Evolutionary conservation across 306 rosid genomes (phyloP).

Genomic region (Medicago arabica): DNA sequence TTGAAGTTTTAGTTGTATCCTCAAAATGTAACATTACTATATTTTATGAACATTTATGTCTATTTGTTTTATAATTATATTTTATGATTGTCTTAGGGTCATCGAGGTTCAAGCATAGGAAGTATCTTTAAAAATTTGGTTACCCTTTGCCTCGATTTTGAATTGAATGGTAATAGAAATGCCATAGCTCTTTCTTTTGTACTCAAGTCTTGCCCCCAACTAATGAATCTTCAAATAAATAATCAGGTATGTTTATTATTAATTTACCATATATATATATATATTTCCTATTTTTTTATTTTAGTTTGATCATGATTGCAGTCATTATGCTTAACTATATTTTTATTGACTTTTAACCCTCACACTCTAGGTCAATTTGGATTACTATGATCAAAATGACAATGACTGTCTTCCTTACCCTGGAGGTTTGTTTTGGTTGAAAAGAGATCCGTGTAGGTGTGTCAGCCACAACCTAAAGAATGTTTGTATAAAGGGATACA

Average conservation of each 20-base stretch:
- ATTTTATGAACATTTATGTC: neutral
- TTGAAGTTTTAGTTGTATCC: neutral
- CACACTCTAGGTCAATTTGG: neutral
- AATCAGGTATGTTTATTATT: neutral
- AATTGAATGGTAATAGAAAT: neutral
- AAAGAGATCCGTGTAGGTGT: neutral
- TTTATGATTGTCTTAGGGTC: neutral
- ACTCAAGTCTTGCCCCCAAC: neutral
- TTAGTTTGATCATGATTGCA: too few species aligned
- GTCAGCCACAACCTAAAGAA: neutral
- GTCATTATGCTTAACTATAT: too few species aligned
- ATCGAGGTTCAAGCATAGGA: neutral
- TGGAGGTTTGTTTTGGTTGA: neutral
- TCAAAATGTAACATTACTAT: neutral
- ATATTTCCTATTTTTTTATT: too few species aligned
- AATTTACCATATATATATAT: neutral
- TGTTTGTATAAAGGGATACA: neutral
- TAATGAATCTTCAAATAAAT: slow-evolving; percentile 10
- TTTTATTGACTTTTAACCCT: too few species aligned
- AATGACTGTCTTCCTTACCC: neutral
- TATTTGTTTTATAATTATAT: neutral
- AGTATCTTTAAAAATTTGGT: neutral
- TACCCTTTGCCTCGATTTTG: neutral
- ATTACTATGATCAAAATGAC: neutral
- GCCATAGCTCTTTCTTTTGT: neutral